Percentiles rank a stretch among this genome's conserved stretches.
Conservation (phyloP, 1,284 basidiomycete species). For the Irpex sp. region DNA sequence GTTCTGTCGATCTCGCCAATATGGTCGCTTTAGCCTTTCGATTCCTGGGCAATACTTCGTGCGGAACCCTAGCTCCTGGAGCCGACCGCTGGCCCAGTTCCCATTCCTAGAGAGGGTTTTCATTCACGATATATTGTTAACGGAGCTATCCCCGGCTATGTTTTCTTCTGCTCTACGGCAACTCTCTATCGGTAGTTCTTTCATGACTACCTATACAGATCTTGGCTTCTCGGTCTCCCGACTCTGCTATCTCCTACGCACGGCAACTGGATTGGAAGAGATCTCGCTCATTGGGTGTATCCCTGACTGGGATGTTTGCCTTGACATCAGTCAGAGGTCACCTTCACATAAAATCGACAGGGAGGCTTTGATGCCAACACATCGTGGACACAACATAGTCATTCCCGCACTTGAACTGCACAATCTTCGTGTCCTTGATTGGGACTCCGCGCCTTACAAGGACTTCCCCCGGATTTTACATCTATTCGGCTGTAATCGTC, state of each 20-base stretch:
- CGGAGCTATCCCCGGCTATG: background rate
- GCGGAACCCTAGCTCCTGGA: no score
- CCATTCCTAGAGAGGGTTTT: background rate
- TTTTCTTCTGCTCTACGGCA: background rate
- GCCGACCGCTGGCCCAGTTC: no score
- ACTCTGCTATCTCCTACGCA: background rate
- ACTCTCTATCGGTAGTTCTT: background rate
- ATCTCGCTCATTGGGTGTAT: background rate
- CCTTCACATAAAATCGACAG: background rate
- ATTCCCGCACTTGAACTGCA: no score
- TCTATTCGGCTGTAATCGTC: slow-evolving; percentile 1
- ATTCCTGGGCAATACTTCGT: no score
- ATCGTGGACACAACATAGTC: no score
- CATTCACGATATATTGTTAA: background rate
- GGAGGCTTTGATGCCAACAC: no score
- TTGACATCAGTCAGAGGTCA: background rate
- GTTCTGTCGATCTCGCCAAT: no score
- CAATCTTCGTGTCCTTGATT: no score
- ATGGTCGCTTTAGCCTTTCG: no score
- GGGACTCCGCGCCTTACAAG: no score
- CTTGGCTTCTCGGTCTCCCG: background rate
- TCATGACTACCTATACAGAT: background rate
- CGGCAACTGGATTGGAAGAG: background rate
- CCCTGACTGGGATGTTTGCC: background rate
- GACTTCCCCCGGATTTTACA: slow-evolving; percentile 5